phyloP scores from a whole-genome alignment of 192 early-diverging fungal genomes.

The Coemansia erecta region DNA sequence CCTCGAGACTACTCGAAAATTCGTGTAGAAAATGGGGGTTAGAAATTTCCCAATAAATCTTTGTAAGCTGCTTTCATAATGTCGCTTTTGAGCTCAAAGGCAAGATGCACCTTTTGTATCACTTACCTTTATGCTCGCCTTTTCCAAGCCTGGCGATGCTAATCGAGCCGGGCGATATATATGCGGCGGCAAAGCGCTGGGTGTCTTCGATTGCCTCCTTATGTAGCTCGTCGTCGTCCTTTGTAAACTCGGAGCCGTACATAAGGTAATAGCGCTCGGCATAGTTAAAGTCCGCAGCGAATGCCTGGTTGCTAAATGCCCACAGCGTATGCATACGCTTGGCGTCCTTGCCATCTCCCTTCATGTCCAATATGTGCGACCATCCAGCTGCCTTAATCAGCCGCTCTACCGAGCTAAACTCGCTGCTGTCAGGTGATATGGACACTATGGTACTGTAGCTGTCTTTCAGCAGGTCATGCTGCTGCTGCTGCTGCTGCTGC shows the following conservation, averaged over 20 bases:
- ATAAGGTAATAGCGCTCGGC: constrained; percentile 44
- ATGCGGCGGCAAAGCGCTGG: constrained; percentile 21
- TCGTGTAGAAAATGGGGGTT: neutral
- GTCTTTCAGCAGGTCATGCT: neutral
- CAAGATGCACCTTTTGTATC: neutral
- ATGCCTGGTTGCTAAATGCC: constrained; percentile 45
- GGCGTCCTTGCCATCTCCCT: neutral
- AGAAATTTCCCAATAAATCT: too few species aligned
- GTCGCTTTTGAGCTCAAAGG: neutral
- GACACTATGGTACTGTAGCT: neutral
- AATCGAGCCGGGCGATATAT: constrained; percentile 21
- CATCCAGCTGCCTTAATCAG: constrained; percentile 39
- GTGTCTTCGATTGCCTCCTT: constrained; percentile 25
- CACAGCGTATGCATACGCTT: constrained; percentile 43
- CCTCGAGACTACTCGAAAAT: constrained; percentile 27
- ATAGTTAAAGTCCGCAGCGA: constrained; percentile 24
- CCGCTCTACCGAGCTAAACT: constrained; percentile 29
- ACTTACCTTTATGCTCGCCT: constrained; percentile 38
- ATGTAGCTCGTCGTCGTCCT: constrained; percentile 26
- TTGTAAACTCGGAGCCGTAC: constrained; percentile 37
- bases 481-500: constrained; percentile 5
- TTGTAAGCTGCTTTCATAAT: too few species aligned
- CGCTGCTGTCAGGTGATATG: constrained; percentile 1
- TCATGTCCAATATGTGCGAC: constrained; percentile 20
- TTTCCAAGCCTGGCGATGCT: constrained; percentile 45